phyloP scores from a whole-genome alignment of 805 yeast genomes.

The Starmera quercuum region DNA sequence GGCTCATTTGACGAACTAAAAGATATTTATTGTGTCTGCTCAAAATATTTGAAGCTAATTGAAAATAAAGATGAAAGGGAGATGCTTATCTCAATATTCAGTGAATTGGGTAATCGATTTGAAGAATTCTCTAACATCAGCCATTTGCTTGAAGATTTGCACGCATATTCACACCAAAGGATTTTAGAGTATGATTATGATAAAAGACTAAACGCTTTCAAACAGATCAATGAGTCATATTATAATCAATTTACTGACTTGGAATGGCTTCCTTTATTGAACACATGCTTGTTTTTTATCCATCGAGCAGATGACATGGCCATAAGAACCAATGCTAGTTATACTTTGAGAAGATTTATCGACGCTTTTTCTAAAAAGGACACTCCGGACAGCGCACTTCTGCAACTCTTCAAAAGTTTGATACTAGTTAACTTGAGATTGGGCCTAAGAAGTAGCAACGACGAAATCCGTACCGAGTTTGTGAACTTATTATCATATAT shows the following conservation, averaged over 20 bases:
- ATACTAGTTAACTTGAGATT: constrained; percentile 58
- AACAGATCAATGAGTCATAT: constrained; percentile 48
- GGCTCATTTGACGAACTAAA: constrained; percentile 44
- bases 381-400: constrained; percentile 20
- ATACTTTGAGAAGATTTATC: constrained; percentile 52
- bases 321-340: constrained; percentile 69
- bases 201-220: constrained; percentile 61
- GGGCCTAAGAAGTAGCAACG: constrained; percentile 58
- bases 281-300: constrained; percentile 61
- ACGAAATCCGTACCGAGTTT: constrained; percentile 64
- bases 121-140: constrained; percentile 38
- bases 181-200: constrained; percentile 77
- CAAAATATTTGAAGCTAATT: constrained; percentile 52
- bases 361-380: constrained; percentile 33
- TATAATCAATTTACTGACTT: constrained; percentile 35
- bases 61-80: constrained; percentile 56
- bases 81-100: constrained; percentile 52
- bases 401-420: constrained; percentile 38
- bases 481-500: constrained; percentile 58
- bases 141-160: constrained; percentile 51
- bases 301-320: constrained; percentile 76
- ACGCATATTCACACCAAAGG: constrained; percentile 55
- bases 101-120: constrained; percentile 48
- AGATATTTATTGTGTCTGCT: constrained; percentile 39
- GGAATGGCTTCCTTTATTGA: constrained; percentile 78